phyloP scores from a whole-genome alignment of 495 filamentous ascomycete species.

The Penicillium roqueforti region DNA sequence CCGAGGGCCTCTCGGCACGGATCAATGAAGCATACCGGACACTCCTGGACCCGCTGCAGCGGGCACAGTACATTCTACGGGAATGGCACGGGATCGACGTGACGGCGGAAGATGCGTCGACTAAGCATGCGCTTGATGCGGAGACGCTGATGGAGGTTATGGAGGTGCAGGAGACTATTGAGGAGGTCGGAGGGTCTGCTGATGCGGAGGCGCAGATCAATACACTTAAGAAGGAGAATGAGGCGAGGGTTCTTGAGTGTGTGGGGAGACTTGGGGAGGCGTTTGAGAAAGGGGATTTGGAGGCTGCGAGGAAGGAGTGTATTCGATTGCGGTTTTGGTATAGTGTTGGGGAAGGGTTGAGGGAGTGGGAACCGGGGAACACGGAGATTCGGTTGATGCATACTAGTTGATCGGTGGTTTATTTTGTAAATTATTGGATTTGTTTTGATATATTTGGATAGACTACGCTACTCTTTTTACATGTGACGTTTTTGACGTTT shows the following conservation, averaged over 20 bases:
- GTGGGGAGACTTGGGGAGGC: conserved; percentile 55
- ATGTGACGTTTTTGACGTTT: no score
- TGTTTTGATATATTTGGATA: background rate
- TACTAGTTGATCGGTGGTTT: conserved; percentile 12
- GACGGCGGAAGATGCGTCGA: conserved; percentile 62
- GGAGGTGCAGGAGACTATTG: conserved; percentile 80
- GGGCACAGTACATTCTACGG: conserved; percentile 79
- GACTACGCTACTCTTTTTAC: background rate
- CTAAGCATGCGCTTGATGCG: conserved; percentile 56
- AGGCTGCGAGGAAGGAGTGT: conserved; percentile 62
- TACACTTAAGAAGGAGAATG: conserved; percentile 60
- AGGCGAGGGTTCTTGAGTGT: conserved; percentile 56
- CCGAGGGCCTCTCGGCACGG: conserved; percentile 66
- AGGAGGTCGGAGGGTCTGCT: conserved; percentile 52
- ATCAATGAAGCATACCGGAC: conserved; percentile 91
- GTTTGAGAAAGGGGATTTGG: conserved; percentile 65
- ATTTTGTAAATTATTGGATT: conserved; percentile 1
- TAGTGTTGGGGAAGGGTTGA: conserved; percentile 75
- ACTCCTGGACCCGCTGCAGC: conserved; percentile 65
- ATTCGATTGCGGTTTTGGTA: conserved; percentile 86
- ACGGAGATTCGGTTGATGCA: conserved; percentile 64
- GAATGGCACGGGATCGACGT: conserved; percentile 68
- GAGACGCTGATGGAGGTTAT: conserved; percentile 82
- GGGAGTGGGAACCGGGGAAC: conserved; percentile 74
- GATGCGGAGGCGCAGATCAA: conserved; percentile 59